phyloP scores from a whole-genome alignment of 306 rosid genomes.

The Cajanus cajan region DNA sequence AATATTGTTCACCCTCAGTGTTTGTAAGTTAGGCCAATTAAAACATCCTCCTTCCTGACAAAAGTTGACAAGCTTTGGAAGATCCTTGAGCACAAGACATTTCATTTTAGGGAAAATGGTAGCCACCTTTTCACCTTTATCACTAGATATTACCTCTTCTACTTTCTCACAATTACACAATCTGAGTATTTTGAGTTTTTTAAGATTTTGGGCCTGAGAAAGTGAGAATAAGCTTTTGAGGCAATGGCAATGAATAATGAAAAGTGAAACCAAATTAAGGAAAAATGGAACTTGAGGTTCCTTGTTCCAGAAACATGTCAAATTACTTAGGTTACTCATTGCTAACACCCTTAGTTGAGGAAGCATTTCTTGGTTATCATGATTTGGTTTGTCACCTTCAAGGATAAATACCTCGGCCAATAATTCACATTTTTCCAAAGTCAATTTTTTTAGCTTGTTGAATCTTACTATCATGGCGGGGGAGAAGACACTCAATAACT shows the following conservation, averaged over 20 bases:
- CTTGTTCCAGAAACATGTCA: neutral
- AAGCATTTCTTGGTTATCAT: neutral
- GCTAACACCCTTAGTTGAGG: neutral
- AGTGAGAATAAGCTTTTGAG: neutral
- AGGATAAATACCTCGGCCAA: neutral
- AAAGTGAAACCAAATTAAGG: neutral
- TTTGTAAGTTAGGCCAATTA: no score
- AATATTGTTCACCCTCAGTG: no score
- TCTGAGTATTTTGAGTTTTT: neutral
- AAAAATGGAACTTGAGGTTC: slow-evolving; percentile 17
- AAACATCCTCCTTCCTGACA: no score
- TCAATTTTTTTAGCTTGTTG: neutral
- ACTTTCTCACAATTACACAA: neutral
- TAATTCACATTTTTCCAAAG: neutral
- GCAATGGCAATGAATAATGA: neutral
- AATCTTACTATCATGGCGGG: neutral
- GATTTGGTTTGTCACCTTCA: neutral
- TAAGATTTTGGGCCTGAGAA: neutral
- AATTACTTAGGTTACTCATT: neutral
- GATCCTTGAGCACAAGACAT: no score
- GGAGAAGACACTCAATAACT: neutral
- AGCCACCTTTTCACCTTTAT: neutral
- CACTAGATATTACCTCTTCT: neutral
- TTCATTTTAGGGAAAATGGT: no score
- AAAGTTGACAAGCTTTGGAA: no score